phyloP scores from a whole-genome alignment of 257 asterid species.

The Craterostigma plantagineum region DNA sequence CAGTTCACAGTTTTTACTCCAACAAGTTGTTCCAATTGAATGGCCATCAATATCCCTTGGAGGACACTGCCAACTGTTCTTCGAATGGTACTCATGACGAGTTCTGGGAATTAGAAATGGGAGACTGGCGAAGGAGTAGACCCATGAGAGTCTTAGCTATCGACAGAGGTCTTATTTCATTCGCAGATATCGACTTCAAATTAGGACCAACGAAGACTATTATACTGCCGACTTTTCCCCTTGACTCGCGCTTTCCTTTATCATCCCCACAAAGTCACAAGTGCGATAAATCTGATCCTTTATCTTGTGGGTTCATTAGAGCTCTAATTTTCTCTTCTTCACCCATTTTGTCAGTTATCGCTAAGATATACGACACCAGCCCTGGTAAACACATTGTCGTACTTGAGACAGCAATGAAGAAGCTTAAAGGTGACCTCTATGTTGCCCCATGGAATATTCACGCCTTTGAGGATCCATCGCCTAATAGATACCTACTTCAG shows the following conservation, averaged over 20 bases:
- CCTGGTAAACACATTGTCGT: conserved; percentile 35
- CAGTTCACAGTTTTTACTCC: conserved; percentile 15
- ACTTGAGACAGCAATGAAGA: conserved; percentile 47
- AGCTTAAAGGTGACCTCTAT: conserved; percentile 41
- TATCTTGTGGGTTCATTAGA: conserved; percentile 27
- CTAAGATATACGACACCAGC: conserved; percentile 61
- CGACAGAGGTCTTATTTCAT: conserved; percentile 65
- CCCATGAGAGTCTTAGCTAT: conserved; percentile 77
- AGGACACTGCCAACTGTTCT: conserved; percentile 19
- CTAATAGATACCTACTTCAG: conserved; percentile 57
- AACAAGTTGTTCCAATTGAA: conserved; percentile 40
- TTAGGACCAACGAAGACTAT: conserved; percentile 44
- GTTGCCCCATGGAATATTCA: conserved; percentile 52
- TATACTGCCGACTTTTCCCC: conserved; percentile 68
- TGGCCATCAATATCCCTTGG: conserved; percentile 25
- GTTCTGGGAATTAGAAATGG: conserved; percentile 98
- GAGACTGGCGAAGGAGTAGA: conserved; percentile 81
- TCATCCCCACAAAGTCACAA: conserved; percentile 19
- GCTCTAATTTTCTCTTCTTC: conserved; percentile 69
- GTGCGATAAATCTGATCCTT: conserved; percentile 20
- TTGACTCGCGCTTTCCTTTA: conserved; percentile 56
- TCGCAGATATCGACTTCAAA: conserved; percentile 44
- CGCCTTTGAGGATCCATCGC: conserved; percentile 77
- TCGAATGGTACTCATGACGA: conserved; percentile 15
- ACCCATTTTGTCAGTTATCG: conserved; percentile 49